Evolutionary conservation across 177 flowering plant species (phyloP), one percentile per base, ranked within the genome.

Genomic region (Vitis hybrid): DNA sequence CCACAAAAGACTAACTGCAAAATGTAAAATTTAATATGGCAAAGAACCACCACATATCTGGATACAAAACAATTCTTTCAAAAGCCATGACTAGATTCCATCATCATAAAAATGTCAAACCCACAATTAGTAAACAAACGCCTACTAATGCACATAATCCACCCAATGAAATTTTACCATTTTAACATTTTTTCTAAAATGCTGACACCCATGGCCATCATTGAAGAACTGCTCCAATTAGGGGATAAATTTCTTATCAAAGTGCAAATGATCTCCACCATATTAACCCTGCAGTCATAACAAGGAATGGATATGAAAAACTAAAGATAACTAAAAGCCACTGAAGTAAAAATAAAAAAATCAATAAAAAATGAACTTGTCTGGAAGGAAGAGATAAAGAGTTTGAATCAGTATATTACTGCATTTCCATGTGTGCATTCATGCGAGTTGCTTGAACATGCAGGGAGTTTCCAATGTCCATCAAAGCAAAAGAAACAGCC

Each of bases 261-360:
- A 64, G 75, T 70, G 82, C 96, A 90, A 57, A 95, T 75, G 60
- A 91, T 82, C 80, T 89, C 92, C 68, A 86, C 91, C 55, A 85
- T 68, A 75, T 89, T 79, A 64, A 89, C 74, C 83, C 95, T 93
- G 81, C 80, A 80, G 55, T 39, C 3, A 64, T 54, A 55, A 60
- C 23, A 54, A 19, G 39, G 30, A 32, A 58, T 2, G 23, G 11
- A 17, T 54, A 60, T 51, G 21, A 21, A 54, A 9, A 66, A 18
- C 23, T 6, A 39, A 32, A 68, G 4, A 45, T 4, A 58, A 6
- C 11, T 32, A 55, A 52, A 67, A 11, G 50, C 54, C 23, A 48
- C 32, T 30, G 6, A 26, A 70, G 63, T 21, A 55, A 23, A 51
- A 32, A 11, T 18, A 17, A 56, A 5, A 68, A 62, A 55, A 30